A percentile compares a stretch with the other conserved stretches of the same genome.
These are phyloP conservation scores for Hypomyces perniciosus DNA, from an alignment of 2,329 filamentous ascomycete species.

Conservation along the genomic window DNA sequence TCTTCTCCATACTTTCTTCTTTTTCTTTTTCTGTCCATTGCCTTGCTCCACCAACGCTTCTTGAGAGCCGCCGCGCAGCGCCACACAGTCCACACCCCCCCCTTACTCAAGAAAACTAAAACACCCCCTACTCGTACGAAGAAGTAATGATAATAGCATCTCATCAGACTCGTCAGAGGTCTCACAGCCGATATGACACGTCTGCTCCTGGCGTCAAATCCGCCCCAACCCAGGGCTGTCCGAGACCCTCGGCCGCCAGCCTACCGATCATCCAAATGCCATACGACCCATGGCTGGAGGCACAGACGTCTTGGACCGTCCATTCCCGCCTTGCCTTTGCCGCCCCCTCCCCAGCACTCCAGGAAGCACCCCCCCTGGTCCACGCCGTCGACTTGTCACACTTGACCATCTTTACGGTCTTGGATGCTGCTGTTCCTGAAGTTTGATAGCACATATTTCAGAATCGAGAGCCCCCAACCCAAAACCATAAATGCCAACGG, in stretches of 20 bases:
- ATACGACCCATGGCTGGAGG: slow-evolving; percentile 8
- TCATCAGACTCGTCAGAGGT: slow-evolving; percentile 16
- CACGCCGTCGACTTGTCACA: slow-evolving; percentile 12
- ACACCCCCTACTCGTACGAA: slow-evolving; percentile 9
- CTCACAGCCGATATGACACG: slow-evolving; percentile 32
- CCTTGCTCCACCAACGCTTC: slow-evolving; percentile 4
- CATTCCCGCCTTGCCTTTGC: slow-evolving; percentile 14
- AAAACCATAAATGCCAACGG: slow-evolving; percentile 29
- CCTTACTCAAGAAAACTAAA: not conserved
- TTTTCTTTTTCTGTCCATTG: not conserved
- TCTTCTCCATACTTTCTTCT: not conserved
- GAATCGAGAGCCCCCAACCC: slow-evolving; percentile 11
- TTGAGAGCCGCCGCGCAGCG: slow-evolving; percentile 4
- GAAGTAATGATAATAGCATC: slow-evolving; percentile 16
- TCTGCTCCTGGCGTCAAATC: slow-evolving; percentile 22
- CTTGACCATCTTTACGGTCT: not conserved
- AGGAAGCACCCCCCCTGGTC: not conserved
- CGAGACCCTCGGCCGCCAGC: slow-evolving; percentile 20
- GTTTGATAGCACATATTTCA: slow-evolving; percentile 1
- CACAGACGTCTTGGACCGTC: slow-evolving; percentile 8
- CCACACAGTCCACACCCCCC: slow-evolving; percentile 5
- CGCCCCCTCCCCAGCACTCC: slow-evolving; percentile 8
- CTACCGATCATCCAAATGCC: slow-evolving; percentile 22
- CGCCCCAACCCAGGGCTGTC: slow-evolving; percentile 14
- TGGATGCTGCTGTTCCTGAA: slow-evolving; percentile 6